Evolutionary conservation across 2,329 filamentous ascomycete genomes (phyloP).

Genomic region (Rhynchosporium graminicola): DNA sequence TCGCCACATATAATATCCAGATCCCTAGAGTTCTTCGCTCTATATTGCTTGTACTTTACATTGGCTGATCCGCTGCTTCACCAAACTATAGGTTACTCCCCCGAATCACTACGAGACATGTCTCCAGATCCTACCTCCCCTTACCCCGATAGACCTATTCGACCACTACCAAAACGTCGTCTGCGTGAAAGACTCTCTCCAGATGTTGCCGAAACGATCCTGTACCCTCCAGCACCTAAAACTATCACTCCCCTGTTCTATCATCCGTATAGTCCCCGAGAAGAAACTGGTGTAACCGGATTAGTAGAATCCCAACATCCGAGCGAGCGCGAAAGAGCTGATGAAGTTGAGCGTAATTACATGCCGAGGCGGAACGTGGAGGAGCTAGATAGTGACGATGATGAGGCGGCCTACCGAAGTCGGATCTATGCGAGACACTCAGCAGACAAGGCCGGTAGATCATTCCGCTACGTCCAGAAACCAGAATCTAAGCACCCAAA

Average conservation of each 20-base stretch:
- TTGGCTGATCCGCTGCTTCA: slow-evolving; percentile 25
- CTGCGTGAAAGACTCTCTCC: slow-evolving; percentile 85
- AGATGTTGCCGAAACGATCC: slow-evolving; percentile 78
- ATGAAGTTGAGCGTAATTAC: slow-evolving; percentile 40
- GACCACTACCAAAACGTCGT: slow-evolving; percentile 85
- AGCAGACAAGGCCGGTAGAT: slow-evolving; percentile 49
- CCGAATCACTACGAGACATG: slow-evolving; percentile 50
- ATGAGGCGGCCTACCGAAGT: slow-evolving; percentile 42
- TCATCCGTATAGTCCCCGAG: slow-evolving; percentile 53
- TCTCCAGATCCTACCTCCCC: slow-evolving; percentile 76
- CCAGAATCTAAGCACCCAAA: slow-evolving; percentile 50
- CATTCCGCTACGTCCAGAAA: slow-evolving; percentile 47
- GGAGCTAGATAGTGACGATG: slow-evolving; percentile 62
- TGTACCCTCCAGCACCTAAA: slow-evolving; percentile 76
- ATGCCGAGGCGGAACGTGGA: slow-evolving; percentile 54
- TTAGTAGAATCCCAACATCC: slow-evolving; percentile 38
- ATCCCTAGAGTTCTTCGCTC: neutral
- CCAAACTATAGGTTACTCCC: slow-evolving; percentile 35
- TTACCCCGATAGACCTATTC: slow-evolving; percentile 88
- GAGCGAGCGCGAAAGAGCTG: slow-evolving; percentile 36
- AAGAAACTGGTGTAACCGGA: slow-evolving; percentile 40
- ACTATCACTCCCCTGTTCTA: slow-evolving; percentile 74
- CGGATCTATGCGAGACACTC: slow-evolving; percentile 48
- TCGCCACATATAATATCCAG: neutral
- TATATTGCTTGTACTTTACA: slow-evolving; percentile 12